Evolutionary conservation across 2,329 filamentous ascomycete genomes (phyloP).

Genomic region (Coniochaeta ligniaria): DNA sequence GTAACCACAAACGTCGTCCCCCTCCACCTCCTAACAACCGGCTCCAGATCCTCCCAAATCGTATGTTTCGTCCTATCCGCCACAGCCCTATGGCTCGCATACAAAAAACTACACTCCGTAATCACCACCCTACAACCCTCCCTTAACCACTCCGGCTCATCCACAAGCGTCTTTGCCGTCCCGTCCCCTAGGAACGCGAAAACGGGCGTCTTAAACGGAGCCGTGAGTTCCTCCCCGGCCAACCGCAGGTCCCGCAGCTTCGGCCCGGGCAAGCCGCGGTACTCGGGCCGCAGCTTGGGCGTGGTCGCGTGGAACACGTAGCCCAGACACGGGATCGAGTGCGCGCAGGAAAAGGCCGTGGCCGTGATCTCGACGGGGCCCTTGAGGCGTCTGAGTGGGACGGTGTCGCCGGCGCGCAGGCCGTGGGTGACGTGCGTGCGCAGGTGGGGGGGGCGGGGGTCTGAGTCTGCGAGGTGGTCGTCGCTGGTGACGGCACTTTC

Average conservation of each 20-base stretch:
- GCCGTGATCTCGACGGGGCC: conserved; percentile 23
- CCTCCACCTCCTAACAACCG: conserved; percentile 32
- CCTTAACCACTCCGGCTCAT: conserved; percentile 30
- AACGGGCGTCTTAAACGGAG: conserved; percentile 27
- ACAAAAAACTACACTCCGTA: conserved; percentile 41
- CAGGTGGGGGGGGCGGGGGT: conserved; percentile 3
- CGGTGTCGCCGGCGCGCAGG: conserved; percentile 24
- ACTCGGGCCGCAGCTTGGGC: conserved; percentile 30
- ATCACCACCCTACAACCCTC: conserved; percentile 35
- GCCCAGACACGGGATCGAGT: conserved; percentile 38
- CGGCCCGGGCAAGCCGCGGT: conserved; percentile 23
- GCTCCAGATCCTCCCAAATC: conserved; percentile 36
- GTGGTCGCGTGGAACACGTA: conserved; percentile 36
- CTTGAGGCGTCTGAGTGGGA: conserved; percentile 26
- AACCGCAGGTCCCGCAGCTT: conserved; percentile 30
- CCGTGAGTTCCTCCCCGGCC: conserved; percentile 30
- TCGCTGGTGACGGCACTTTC: neutral
- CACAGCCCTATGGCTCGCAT: conserved; percentile 32
- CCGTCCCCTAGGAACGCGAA: conserved; percentile 43
- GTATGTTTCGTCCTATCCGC: conserved; percentile 40
- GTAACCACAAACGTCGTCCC: conserved; percentile 36
- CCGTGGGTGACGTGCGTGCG: conserved; percentile 32
- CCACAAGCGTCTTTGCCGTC: conserved; percentile 30
- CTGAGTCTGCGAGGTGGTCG: neutral
- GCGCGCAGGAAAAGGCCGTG: conserved; percentile 35